Conservation (phyloP, 1,139 yeast species). For the Scheffersomyces parashehatae region DNA sequence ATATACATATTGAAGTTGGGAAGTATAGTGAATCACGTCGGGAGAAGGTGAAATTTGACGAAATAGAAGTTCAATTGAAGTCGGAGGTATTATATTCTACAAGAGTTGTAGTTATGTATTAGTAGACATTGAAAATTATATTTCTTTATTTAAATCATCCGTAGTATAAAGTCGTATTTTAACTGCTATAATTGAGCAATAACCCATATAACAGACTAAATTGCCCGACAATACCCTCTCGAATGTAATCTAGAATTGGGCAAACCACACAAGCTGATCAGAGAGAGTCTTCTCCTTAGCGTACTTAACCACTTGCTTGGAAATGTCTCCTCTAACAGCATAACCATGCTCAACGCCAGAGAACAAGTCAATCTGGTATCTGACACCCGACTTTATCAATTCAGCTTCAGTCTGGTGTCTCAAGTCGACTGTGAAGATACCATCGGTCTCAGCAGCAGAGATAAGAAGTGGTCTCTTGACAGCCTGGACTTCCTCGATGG, state of each 20-base stretch:
- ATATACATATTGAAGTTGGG: no score
- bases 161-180: no score
- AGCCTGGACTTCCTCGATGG: constrained; percentile 61
- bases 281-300: constrained; percentile 66
- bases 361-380: constrained; percentile 61
- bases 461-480: constrained; percentile 62
- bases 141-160: no score
- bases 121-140: no score
- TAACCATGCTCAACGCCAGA: constrained; percentile 72
- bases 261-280: constrained; percentile 60
- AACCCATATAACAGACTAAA: no score
- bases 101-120: no score
- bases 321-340: constrained; percentile 70
- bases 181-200: no score
- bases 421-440: constrained; percentile 59
- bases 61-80: no score
- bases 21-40: no score
- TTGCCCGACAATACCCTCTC: no score
- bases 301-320: constrained; percentile 51
- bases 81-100: no score
- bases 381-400: constrained; percentile 40
- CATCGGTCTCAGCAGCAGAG: constrained; percentile 72
- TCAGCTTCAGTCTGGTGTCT: constrained; percentile 61
- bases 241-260: background rate
- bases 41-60: no score